These are phyloP conservation scores for Phytophthora fragariae DNA, from an alignment of 352 stramenopile species.

Conservation along the genomic window DNA sequence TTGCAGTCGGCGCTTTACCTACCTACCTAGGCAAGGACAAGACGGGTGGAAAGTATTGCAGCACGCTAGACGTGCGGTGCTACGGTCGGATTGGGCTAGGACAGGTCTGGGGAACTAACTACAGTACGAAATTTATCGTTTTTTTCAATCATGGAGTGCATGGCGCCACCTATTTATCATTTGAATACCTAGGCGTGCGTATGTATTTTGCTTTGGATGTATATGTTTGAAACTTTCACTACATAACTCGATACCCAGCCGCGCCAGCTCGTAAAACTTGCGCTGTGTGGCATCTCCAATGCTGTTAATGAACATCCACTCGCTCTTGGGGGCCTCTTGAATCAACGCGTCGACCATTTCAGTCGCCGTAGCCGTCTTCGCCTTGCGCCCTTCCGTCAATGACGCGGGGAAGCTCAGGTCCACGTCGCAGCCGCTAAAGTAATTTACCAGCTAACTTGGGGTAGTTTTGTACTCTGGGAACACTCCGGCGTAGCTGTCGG, in stretches of 20 bases:
- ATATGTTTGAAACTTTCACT: no score
- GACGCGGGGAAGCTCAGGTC: conserved; percentile 35
- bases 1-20: no score
- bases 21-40: no score
- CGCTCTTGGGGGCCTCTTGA: conserved; percentile 29
- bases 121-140: no score
- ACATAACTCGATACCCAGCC: conserved; percentile 33
- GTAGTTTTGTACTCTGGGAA: conserved; percentile 42
- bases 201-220: no score
- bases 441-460: conserved; percentile 49
- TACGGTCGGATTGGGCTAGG: no score
- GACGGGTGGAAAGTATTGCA: no score
- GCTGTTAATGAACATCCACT: conserved; percentile 67
- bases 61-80: no score
- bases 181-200: no score
- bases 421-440: conserved; percentile 51
- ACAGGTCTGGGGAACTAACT: no score
- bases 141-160: no score
- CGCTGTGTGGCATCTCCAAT: conserved; percentile 56
- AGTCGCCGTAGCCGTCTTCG: conserved; percentile 30
- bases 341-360: conserved; percentile 47
- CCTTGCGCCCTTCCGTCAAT: conserved; percentile 39
- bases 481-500: conserved; percentile 63
- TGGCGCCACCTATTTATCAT: no score
- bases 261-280: conserved; percentile 55